These are phyloP conservation scores for Aspergillus fructus DNA, from an alignment of 2,329 filamentous ascomycete species.

Conservation along the genomic window DNA sequence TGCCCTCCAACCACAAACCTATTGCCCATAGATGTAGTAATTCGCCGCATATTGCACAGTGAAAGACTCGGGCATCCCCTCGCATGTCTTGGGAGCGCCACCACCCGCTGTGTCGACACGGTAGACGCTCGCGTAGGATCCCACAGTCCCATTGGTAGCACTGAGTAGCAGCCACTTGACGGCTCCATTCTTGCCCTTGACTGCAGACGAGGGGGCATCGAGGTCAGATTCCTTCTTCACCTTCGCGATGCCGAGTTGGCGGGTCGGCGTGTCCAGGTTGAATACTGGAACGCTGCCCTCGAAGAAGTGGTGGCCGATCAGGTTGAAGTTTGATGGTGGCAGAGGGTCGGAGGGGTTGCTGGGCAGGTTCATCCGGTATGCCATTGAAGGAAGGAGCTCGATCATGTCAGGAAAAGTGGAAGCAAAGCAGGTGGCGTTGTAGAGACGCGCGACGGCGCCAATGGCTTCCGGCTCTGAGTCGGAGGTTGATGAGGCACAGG, in stretches of 20 bases:
- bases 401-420: conserved; percentile 68
- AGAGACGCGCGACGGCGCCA: conserved; percentile 81
- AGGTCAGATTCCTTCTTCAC: conserved; percentile 63
- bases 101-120: conserved; percentile 83
- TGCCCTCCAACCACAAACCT: conserved; percentile 4
- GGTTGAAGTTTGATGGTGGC: conserved; percentile 58
- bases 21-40: conserved; percentile 63
- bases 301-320: conserved; percentile 84
- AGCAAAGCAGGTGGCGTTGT: conserved; percentile 81
- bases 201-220: conserved; percentile 62
- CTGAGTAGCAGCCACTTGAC: conserved; percentile 78
- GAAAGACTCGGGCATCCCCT: conserved; percentile 63
- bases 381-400: conserved; percentile 62
- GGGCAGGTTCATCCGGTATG: conserved; percentile 65
- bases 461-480: conserved; percentile 61
- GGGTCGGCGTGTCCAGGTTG: conserved; percentile 62
- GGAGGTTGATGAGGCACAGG: conserved; percentile 65
- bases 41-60: conserved; percentile 78
- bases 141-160: conserved; percentile 55
- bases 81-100: conserved; percentile 69
- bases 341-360: conserved; percentile 32
- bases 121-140: conserved; percentile 72
- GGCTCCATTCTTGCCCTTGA: conserved; percentile 62
- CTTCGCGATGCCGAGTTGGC: conserved; percentile 55
- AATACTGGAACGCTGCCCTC: conserved; percentile 71